Evolutionary conservation across 148 eudicot genomes (phyloP), one percentile per base, ranked within the genome.

Genomic region (Chenopodium album): DNA sequence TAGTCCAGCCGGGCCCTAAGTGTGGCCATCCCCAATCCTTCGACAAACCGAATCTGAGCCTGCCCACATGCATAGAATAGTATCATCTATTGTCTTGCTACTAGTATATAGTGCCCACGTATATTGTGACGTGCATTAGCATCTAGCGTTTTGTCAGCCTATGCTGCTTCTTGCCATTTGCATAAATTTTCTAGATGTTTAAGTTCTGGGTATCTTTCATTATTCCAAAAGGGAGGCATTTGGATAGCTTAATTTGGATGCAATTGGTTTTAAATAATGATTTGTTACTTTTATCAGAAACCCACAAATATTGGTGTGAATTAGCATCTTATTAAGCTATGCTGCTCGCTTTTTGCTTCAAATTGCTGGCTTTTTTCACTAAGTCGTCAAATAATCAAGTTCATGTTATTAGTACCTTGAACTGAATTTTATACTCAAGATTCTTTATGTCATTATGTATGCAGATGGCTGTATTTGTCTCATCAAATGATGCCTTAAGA

Each of bases 401-500:
- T 73, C 44, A 2, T 44, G 19, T 56, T 72, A 23, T 19, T 4
- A 26, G 26, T 26, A 26, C 1, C 44, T 28, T 4, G 62, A 4
- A 29, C 59, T 28, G 41, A 80, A 44, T 11, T 47, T 4, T 74
- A 44, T 76, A 75, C 47, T 69, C 67, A 82, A 71, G 23, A 37
- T 76, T 76, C 62, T n/a, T 62, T 75, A 72, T 31, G 50, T 60
- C 68, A 7, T 56, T 52, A 19, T 81, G 19, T 9, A 29, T 76
- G 88, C 95, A 96, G 99, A 92, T 96, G 85, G 93, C 95, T 85
- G 82, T 94, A 56, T 96, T 96, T 84, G 92, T 94, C 77, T 91
- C 98, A 81, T 94, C 99, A 23, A 87, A 87, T 81, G 97, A 96
- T 84, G 98, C 99, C 37, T 81, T 91, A 87, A 89, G 89, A 87